These are phyloP conservation scores for Moniliophthora roreri DNA, from an alignment of 1,284 basidiomycete genomes.

Conservation along the genomic window DNA sequence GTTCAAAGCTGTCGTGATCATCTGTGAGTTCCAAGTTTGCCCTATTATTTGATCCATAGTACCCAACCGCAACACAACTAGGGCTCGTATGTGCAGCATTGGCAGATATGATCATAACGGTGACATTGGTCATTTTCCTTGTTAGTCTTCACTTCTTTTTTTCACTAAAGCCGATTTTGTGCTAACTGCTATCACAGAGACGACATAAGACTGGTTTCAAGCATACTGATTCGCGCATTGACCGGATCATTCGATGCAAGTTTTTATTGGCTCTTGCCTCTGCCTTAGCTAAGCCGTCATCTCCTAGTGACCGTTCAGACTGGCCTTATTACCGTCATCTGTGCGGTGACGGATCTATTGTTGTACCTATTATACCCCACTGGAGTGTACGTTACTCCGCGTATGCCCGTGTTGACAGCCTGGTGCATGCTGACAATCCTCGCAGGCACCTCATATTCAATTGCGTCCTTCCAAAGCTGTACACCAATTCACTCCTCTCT, in stretches of 20 bases:
- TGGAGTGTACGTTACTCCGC: background rate
- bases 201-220: slow-evolving; percentile 5
- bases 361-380: slow-evolving; percentile 6
- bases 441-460: slow-evolving; percentile 6
- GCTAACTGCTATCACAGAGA: background rate
- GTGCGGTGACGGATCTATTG: slow-evolving; percentile 4
- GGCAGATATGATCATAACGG: slow-evolving; percentile 20
- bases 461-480: slow-evolving; percentile 4
- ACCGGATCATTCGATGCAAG: slow-evolving; percentile 11
- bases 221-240: slow-evolving; percentile 2
- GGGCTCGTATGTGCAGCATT: slow-evolving; percentile 7
- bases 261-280: background rate
- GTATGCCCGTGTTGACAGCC: background rate
- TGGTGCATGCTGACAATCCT: no score
- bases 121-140: slow-evolving; percentile 8
- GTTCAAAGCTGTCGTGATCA: slow-evolving; percentile 27
- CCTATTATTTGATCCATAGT: no score
- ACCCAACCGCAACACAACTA: background rate
- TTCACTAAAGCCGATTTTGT: no score
- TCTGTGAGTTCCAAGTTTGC: slow-evolving; percentile 10
- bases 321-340: slow-evolving; percentile 4
- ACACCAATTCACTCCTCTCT: no score
- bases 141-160: slow-evolving; percentile 4
- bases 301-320: slow-evolving; percentile 6
- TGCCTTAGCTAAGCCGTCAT: background rate